Evolutionary conservation across 345 rosid species (phyloP).

Genomic region (Bruguiera sexangula): DNA sequence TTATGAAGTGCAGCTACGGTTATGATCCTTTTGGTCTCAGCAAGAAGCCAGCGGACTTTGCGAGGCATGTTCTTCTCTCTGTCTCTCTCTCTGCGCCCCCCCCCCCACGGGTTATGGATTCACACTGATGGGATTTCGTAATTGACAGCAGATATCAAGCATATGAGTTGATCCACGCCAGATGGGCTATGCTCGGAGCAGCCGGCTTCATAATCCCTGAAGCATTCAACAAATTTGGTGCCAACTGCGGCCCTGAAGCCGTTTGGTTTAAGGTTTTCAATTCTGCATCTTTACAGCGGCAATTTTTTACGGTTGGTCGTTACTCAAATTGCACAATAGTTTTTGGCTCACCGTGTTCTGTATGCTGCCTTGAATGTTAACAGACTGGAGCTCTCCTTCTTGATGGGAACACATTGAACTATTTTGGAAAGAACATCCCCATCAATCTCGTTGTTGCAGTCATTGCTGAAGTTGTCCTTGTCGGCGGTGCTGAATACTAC

Average conservation of each 20-base stretch:
- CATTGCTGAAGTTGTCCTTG: conserved; percentile 75
- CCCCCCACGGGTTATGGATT: not conserved
- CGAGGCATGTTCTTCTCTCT: conserved; percentile 47
- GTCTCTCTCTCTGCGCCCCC: not conserved
- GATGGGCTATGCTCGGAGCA: conserved; percentile 99
- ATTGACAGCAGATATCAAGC: conserved; percentile 67
- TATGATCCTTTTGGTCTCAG: conserved; percentile 96
- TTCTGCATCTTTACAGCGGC: not conserved
- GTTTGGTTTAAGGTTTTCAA: conserved; percentile 83
- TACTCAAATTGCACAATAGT: too few relatives aligned
- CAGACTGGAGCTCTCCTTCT: conserved; percentile 98
- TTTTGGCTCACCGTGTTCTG: not conserved
- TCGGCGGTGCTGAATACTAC: conserved; percentile 97
- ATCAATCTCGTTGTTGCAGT: conserved; percentile 82
- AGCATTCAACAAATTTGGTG: conserved; percentile 93
- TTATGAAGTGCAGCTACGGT: conserved; percentile 61
- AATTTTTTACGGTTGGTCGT: not conserved
- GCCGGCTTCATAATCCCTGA: conserved; percentile 95
- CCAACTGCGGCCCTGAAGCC: conserved; percentile 98
- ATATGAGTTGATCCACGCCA: conserved; percentile 80
- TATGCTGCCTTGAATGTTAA: conserved; percentile 1
- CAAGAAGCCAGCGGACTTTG: conserved; percentile 93
- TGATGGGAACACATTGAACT: conserved; percentile 92
- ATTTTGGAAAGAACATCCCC: conserved; percentile 86
- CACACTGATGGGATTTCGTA: not conserved